Evolutionary conservation across 352 stramenopile genomes (phyloP), one percentile per base, ranked within the genome.

Genomic region (Phytopythium kandeliae): DNA sequence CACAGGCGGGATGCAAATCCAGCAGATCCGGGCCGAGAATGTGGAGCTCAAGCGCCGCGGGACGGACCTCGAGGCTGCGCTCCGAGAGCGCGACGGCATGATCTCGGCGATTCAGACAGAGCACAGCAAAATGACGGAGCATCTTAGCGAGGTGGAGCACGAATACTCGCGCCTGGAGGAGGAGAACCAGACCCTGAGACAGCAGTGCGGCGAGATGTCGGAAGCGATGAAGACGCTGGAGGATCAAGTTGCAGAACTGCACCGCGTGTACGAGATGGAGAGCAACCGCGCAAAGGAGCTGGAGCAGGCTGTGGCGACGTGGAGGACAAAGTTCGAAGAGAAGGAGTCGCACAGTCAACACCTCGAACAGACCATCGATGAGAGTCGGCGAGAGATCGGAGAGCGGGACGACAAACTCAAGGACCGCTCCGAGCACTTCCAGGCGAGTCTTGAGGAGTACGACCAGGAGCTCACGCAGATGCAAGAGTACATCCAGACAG

Each of bases 1-100:
- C 37, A 66, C 80, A 21, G 75, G 71, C 2, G 74, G 78, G 0
- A 65, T 71, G 30, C 63, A 88, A 55, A 76, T 83, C 42, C 52
- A 81, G 26, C 65, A 81, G 38, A 44, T 89, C 16, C 73, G 64
- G 5, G 55, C 46, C 9, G 71, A 86, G 37, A 67, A 86, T 8
- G 47, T 61, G 0, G 69, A 80, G 66, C 49, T 88, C 28, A 69
- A 67, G 46, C 67, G 72, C 26, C 58, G 67, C 12, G 74, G 74
- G 22, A 13, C 60, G 6, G 69, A 87, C n/a, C 38, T 87, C 15
- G 78, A 92, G 31, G 62, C 44, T 6, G 64, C 66, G 8, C 33
- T 80, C 4, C 71, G 72, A 24, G 63, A 85, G 35, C 67, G 70
- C 4, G 73, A 86, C 19, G 48, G 44, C 8, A 56, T 57, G 2